Conservation (phyloP, 345 rosid species). For the Aurinia saxatilis region DNA sequence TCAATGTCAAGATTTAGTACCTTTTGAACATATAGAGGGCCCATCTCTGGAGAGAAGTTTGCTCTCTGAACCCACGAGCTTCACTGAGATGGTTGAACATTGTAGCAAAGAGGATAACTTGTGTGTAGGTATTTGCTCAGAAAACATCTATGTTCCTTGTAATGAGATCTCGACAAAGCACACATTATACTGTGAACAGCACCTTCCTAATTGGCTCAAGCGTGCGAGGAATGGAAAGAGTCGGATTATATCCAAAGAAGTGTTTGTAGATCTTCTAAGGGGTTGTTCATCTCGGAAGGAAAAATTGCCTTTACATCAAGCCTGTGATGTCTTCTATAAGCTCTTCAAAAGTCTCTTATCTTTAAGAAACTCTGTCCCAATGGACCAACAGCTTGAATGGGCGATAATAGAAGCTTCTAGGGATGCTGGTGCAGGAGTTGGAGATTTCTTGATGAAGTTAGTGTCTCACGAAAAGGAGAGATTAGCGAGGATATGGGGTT, state of each 20-base stretch:
- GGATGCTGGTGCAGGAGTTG: slow-evolving; percentile 37
- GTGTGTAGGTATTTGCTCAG: slow-evolving; percentile 60
- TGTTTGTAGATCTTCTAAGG: slow-evolving; percentile 65
- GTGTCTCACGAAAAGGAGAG: slow-evolving; percentile 74
- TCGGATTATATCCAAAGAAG: slow-evolving; percentile 89
- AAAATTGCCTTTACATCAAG: slow-evolving; percentile 72
- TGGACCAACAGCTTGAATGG: slow-evolving; percentile 93
- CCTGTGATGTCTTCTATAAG: slow-evolving; percentile 94
- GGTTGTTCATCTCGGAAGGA: slow-evolving; percentile 55
- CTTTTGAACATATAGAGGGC: slow-evolving; percentile 38
- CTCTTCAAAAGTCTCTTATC: slow-evolving; percentile 88
- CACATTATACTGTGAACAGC: slow-evolving; percentile 78
- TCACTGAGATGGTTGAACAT: slow-evolving; percentile 42
- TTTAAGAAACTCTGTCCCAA: slow-evolving; percentile 81
- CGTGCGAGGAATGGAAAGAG: slow-evolving; percentile 99
- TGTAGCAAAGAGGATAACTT: slow-evolving; percentile 38
- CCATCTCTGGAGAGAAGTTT: slow-evolving; percentile 30
- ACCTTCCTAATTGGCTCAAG: slow-evolving; percentile 99
- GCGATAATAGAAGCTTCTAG: slow-evolving; percentile 90
- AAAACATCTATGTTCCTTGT: slow-evolving; percentile 44
- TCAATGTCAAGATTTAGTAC: slow-evolving; percentile 40
- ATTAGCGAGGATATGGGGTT: slow-evolving; percentile 66
- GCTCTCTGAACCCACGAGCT: slow-evolving; percentile 32
- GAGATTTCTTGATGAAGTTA: slow-evolving; percentile 65
- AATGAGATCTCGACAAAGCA: slow-evolving; percentile 62